phyloP scores from a whole-genome alignment of 192 early-diverging fungal genomes.

The Backusella psychrophila region DNA sequence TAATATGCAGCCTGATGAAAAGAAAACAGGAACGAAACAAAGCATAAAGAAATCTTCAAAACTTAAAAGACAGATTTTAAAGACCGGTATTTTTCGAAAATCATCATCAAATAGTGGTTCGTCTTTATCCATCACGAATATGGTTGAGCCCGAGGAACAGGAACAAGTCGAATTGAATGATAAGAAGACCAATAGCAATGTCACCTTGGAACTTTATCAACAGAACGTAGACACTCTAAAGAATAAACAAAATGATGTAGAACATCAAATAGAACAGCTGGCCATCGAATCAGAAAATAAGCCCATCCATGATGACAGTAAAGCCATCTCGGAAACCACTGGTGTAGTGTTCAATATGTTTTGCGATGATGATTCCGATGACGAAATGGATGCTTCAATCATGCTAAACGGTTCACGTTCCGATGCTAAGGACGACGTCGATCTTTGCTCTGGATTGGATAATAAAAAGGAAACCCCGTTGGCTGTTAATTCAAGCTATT shows the following conservation, averaged over 20 bases:
- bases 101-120: background rate
- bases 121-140: background rate
- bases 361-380: background rate
- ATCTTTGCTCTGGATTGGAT: background rate
- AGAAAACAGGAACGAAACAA: background rate
- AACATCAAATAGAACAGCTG: background rate
- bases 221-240: background rate
- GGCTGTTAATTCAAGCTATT: background rate
- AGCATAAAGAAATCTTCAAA: background rate
- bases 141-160: background rate
- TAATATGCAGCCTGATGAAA: background rate
- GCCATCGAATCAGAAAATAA: background rate
- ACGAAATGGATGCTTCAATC: background rate
- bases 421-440: background rate
- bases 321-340: background rate
- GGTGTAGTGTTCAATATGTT: background rate
- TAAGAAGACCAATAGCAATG: background rate
- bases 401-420: background rate
- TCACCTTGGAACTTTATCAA: background rate
- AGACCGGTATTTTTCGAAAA: background rate
- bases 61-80: background rate
- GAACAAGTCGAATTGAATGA: background rate
- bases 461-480: background rate
- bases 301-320: background rate
- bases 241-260: background rate